Base-by-base conservation (phyloP, 2,329 filamentous ascomycete species). In the Aureobasidium musti region DNA sequence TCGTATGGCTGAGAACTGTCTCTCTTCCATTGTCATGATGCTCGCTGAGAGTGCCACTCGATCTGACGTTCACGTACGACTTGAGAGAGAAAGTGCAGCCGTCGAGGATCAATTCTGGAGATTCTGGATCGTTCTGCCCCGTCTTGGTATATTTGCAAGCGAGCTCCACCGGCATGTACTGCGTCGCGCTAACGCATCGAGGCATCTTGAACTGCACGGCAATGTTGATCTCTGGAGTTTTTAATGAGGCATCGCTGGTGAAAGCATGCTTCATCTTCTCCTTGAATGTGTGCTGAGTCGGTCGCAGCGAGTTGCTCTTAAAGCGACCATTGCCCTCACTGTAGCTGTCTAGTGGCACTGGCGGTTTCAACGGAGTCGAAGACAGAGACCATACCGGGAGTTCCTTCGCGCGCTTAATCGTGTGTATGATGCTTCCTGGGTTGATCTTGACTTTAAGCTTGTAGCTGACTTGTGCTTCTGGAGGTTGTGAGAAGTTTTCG, bases 241-340 rank as follows among this genome's bases (percentile, higher is more conserved):
- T 57, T n/a, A 65, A 41, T 5, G 63, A 11, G 2, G 63, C 39
- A 39, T 65, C 52, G 33, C 49, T 57, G 10, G 33, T 43, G 3
- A 65, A 65, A 8, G 56, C 52, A 23, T 65, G 63, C 5, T 10
- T 49, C 52, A 65, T 57, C 49, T 65, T 65, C 28, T 65, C 39
- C 21, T 57, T 65, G 19, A 65, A 57, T 8, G 63, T 43, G 19
- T 56, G 63, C 52, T 65, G 37, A 5, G 26, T 52, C 21, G 53
- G 39, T 47, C 63, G 63, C 10, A 65, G 41, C 14, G 23, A 21
- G 4, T 49, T 65, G 41, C 63, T 65, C 33, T 57, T 65, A 52
- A 47, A 65, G n/a, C 49, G 30, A 13, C 53, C 41, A 17, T 65
- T 33, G 14, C 53, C 63, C 23, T 26, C 11, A 28, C 52, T 41